These are phyloP conservation scores for Salvia miltiorrhiza DNA, from an alignment of 257 asterid genomes.

Conservation along the genomic window DNA sequence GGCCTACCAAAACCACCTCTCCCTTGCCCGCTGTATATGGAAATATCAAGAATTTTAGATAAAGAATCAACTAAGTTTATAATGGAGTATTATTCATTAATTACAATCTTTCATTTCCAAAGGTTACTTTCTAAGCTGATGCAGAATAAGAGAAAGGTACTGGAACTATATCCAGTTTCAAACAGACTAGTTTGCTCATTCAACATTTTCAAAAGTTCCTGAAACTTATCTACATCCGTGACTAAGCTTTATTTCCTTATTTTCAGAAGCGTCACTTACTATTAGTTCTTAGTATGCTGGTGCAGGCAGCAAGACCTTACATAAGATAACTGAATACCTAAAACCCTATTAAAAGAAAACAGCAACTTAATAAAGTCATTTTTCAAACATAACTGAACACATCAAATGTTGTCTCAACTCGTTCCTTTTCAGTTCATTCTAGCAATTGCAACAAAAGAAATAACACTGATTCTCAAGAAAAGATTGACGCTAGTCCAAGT, in stretches of 20 bases:
- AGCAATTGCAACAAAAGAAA: neutral
- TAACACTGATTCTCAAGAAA: neutral
- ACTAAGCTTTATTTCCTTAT: neutral
- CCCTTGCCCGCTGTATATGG: conserved; percentile 37
- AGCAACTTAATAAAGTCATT: neutral
- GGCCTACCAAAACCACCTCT: conserved; percentile 52
- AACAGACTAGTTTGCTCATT: neutral
- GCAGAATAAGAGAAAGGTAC: neutral
- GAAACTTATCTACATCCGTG: neutral
- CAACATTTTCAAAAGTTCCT: neutral
- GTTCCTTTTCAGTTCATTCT: neutral
- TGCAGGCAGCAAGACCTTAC: neutral
- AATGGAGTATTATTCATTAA: neutral
- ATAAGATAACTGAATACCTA: neutral
- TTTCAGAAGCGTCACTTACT: neutral
- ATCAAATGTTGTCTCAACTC: neutral
- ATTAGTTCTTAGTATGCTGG: neutral
- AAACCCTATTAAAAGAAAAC: neutral
- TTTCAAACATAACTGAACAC: neutral
- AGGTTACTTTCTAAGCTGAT: neutral
- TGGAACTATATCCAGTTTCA: neutral
- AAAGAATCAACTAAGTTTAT: neutral
- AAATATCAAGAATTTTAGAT: neutral
- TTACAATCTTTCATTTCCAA: neutral
- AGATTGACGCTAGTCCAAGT: neutral